A percentile compares a stretch with the other conserved stretches of the same genome.
phyloP scores from a whole-genome alignment of 345 rosid genomes.

The Citrus glauca region DNA sequence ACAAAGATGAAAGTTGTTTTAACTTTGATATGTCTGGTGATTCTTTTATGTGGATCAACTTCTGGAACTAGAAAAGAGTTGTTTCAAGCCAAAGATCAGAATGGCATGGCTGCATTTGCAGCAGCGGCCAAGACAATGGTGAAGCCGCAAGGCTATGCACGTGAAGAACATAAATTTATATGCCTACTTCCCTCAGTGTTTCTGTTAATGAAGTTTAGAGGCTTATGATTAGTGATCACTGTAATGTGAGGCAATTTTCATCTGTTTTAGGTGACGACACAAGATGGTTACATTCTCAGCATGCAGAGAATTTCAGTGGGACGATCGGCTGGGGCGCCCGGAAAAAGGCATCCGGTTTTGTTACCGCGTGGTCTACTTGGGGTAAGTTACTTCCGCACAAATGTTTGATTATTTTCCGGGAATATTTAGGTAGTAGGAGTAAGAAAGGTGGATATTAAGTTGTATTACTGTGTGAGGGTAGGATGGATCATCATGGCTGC shows the following conservation, averaged over 20 bases:
- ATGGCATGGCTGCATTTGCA: neutral
- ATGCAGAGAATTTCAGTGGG: slow-evolving; percentile 47
- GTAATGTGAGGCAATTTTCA: neutral
- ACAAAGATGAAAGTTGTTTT: neutral
- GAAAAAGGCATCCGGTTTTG: slow-evolving; percentile 36
- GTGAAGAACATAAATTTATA: slow-evolving; percentile 30
- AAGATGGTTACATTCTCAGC: slow-evolving; percentile 54
- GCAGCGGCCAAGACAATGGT: slow-evolving; percentile 10
- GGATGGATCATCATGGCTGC: slow-evolving; percentile 46
- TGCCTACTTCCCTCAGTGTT: neutral
- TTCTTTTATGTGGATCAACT: slow-evolving; percentile 23
- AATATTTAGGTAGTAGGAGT: neutral
- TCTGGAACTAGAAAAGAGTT: slow-evolving; percentile 4
- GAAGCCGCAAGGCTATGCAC: slow-evolving; percentile 28
- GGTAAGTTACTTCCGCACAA: slow-evolving; percentile 17
- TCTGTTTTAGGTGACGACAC: slow-evolving; percentile 42
- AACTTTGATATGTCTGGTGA: slow-evolving; percentile 3
- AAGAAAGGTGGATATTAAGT: neutral
- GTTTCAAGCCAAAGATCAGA: neutral
- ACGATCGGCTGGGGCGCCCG: slow-evolving; percentile 21
- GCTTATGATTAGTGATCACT: neutral
- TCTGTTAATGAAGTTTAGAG: neutral
- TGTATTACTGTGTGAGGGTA: slow-evolving; percentile 6
- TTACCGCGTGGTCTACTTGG: slow-evolving; percentile 45
- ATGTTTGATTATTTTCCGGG: neutral